Percentiles rank a stretch among this genome's conserved stretches.
Conservation (phyloP, 352 stramenopile genomes). For the Globisporangium radiosum region DNA sequence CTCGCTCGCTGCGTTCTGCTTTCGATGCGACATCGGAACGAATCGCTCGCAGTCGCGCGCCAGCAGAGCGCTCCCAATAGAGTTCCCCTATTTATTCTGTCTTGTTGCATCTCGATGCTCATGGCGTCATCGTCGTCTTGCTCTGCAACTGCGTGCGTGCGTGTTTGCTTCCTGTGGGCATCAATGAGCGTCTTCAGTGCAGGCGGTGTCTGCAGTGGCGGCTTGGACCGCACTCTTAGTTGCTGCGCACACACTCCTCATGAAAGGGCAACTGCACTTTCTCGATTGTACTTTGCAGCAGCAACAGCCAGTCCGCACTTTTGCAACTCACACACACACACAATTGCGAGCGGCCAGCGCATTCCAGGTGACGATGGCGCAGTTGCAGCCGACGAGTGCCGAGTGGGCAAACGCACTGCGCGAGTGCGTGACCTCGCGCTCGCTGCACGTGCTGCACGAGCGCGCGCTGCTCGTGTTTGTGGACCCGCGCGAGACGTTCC, state of each 20-base stretch:
- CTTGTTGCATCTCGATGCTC: not conserved
- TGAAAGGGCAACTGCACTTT: no score
- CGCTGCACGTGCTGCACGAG: constrained; percentile 1
- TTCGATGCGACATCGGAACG: constrained; percentile 8
- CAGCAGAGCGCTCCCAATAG: constrained; percentile 1
- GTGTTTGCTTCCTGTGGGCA: no score
- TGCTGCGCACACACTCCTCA: no score
- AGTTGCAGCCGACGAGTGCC: not conserved
- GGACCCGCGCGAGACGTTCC: constrained; percentile 5
- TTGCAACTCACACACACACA: no score
- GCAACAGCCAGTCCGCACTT: no score
- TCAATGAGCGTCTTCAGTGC: no score
- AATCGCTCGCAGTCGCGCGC: constrained; percentile 14
- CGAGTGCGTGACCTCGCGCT: not conserved
- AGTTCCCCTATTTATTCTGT: not conserved
- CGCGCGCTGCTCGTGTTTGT: constrained; percentile 12
- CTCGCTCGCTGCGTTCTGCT: constrained; percentile 8
- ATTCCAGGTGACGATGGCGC: not conserved
- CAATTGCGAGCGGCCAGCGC: not conserved
- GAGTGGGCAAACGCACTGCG: constrained; percentile 10
- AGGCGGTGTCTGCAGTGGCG: no score
- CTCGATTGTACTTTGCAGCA: no score
- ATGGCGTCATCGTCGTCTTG: not conserved
- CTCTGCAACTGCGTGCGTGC: not conserved
- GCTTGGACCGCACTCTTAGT: no score